Percentiles rank a stretch among this genome's conserved stretches.
These are phyloP conservation scores for Cronartium quercuum DNA, from an alignment of 1,284 basidiomycete species.

Conservation along the genomic window DNA sequence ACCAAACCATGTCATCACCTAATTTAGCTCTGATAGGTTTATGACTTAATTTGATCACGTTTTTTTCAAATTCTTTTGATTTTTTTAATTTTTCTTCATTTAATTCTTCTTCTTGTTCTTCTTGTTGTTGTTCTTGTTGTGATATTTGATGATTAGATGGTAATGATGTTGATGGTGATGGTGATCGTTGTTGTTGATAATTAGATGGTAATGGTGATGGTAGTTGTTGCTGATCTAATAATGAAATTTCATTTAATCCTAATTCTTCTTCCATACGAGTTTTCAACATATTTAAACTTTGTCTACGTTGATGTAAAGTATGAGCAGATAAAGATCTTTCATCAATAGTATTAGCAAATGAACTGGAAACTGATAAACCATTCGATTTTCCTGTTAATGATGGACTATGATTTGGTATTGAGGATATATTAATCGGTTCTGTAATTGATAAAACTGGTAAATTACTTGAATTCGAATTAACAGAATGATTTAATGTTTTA, in stretches of 20 bases:
- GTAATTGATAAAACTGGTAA: not conserved
- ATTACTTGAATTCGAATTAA: not conserved
- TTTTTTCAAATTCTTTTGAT: too few relatives aligned
- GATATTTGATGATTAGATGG: too few relatives aligned
- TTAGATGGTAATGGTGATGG: too few relatives aligned
- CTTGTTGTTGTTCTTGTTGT: too few relatives aligned
- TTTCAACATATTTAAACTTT: slow-evolving; percentile 27
- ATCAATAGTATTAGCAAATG: slow-evolving; percentile 30
- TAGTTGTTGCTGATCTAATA: too few relatives aligned
- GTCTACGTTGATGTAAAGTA: slow-evolving; percentile 16
- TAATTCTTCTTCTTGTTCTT: too few relatives aligned
- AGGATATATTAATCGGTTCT: not conserved
- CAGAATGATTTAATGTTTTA: not conserved
- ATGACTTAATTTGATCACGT: not conserved
- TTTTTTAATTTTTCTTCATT: too few relatives aligned
- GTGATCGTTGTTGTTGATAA: not conserved
- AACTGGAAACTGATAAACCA: not conserved
- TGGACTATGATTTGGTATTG: too few relatives aligned
- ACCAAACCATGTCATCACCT: slow-evolving; percentile 38
- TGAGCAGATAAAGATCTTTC: slow-evolving; percentile 23
- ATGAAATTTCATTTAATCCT: not conserved
- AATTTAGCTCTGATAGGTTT: slow-evolving; percentile 12
- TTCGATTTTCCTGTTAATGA: not conserved
- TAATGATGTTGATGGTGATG: not conserved
- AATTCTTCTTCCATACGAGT: slow-evolving; percentile 36